phyloP scores from a whole-genome alignment of 1,284 basidiomycete genomes.

The Fomitopsis betulina region DNA sequence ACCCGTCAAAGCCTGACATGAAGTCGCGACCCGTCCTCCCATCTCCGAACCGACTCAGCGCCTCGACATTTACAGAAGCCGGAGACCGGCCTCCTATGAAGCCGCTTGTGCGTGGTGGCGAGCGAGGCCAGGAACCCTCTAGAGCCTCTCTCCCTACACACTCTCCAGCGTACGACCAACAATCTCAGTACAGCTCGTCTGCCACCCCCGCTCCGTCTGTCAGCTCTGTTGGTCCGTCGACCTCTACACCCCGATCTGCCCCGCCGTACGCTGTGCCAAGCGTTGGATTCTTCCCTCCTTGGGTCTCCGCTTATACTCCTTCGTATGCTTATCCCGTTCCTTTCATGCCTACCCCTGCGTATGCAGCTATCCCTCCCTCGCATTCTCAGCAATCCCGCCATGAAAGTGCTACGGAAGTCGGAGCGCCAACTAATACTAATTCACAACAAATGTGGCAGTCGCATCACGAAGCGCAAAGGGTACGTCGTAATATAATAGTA shows the following conservation, averaged over 20 bases:
- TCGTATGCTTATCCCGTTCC: constrained; percentile 48
- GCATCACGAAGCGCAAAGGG: constrained; percentile 9
- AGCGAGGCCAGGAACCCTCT: not conserved
- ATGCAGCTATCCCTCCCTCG: constrained; percentile 29
- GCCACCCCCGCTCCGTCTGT: constrained; percentile 11
- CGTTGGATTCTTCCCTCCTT: constrained; percentile 48
- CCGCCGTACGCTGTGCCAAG: constrained; percentile 36
- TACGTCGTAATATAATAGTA: not conserved
- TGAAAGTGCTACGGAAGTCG: not conserved
- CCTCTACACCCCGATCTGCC: constrained; percentile 26
- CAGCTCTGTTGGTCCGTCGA: constrained; percentile 15
- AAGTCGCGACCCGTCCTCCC: not conserved
- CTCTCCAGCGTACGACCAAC: constrained; percentile 3
- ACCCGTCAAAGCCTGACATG: not conserved
- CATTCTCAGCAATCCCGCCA: constrained; percentile 5
- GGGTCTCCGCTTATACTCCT: constrained; percentile 50
- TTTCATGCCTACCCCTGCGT: constrained; percentile 40
- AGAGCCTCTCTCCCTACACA: too few species aligned
- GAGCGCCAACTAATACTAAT: not conserved
- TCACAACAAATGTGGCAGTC: not conserved
- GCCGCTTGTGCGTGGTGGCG: not conserved
- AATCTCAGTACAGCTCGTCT: constrained; percentile 6
- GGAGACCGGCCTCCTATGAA: not conserved
- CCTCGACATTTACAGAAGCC: not conserved
- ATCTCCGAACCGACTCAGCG: not conserved